Evolutionary conservation across 1,284 basidiomycete species (phyloP), one percentile per base, ranked within the genome.

Genomic region (Neolentinus lepideus): DNA sequence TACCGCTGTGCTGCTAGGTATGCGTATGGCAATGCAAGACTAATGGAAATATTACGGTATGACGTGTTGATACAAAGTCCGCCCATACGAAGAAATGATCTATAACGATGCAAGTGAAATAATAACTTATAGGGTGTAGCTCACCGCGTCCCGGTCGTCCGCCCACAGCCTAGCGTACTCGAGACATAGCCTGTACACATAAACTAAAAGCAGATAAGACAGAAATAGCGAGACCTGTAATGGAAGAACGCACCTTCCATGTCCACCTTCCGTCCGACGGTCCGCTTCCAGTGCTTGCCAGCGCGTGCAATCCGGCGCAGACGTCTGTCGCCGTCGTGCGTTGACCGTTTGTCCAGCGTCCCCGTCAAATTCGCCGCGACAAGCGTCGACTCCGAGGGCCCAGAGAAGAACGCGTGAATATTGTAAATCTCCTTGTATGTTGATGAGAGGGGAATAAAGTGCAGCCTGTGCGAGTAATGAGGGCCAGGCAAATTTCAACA

Each of bases 371-470:
- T 59, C 38, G 79, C 75, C 0, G 80, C 75, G 16, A 75, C 67
- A 12, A 88, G 69, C 56, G 85, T 83, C 1, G 84, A 75, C 4
- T 73, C 67, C 1, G 89, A 81, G 1, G 88, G 83, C 1, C 93
- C 93, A 0, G 90, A 91, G 74, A 96, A 97, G 76, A 87, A 97
- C 2, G 91, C 80, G 66, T 91, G 83, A 55, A 98, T 83, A 65
- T 96, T 94, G 74, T 97, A 96, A 53, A 98, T 83, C 71, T 97
- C 94, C 55, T 81, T 76, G 70, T 96, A 97, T 2, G 85, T 79
- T 26, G 88, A 78, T 0, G 93, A 93, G 31, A 97, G 72, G 0
- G 94, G 94, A 59, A 98, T 93, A 69, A 85, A 97, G 71, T 98
- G 94, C 45, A 97, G 77, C 94, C 92, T 95, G 52, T 16, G 55